Percentiles rank a stretch among this genome's conserved stretches.
Evolutionary conservation across 148 eudicot genomes (phyloP).

Genomic region (Suaeda aralocaspica): DNA sequence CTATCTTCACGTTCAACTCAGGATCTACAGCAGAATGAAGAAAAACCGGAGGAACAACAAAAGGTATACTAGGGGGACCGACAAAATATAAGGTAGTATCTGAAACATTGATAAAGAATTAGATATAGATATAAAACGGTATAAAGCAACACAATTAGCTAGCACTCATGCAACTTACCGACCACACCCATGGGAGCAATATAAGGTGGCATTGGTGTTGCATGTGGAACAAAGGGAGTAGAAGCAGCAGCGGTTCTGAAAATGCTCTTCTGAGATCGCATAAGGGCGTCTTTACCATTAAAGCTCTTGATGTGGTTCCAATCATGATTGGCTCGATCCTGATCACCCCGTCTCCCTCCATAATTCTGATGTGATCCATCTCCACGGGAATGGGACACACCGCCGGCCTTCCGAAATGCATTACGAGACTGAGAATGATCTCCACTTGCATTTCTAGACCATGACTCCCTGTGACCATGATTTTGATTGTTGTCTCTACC

Average conservation of each 20-base stretch:
- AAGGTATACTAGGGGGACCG: background rate
- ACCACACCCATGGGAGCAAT: slow-evolving; percentile 48
- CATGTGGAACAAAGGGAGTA: slow-evolving; percentile 38
- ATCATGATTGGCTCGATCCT: slow-evolving; percentile 63
- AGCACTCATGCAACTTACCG: slow-evolving; percentile 35
- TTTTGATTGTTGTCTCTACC: slow-evolving; percentile 41
- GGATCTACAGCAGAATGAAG: slow-evolving; percentile 40
- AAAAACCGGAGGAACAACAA: slow-evolving; percentile 31
- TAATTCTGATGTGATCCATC: slow-evolving; percentile 62
- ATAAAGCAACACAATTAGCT: background rate
- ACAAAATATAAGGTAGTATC: slow-evolving; percentile 44
- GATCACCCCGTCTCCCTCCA: slow-evolving; percentile 56
- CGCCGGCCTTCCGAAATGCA: slow-evolving; percentile 52
- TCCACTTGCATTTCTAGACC: slow-evolving; percentile 44
- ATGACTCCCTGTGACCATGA: slow-evolving; percentile 40
- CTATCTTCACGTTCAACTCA: slow-evolving; percentile 43
- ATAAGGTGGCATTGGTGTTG: slow-evolving; percentile 47
- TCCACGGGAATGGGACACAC: slow-evolving; percentile 60
- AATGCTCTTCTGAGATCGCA: slow-evolving; percentile 53
- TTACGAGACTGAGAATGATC: slow-evolving; percentile 57
- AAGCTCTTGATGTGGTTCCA: slow-evolving; percentile 58
- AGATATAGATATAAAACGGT: background rate
- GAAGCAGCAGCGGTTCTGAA: slow-evolving; percentile 41
- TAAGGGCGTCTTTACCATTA: slow-evolving; percentile 53
- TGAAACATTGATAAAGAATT: slow-evolving; percentile 28